phyloP scores from a whole-genome alignment of 2,329 filamentous ascomycete species.

The Arachnomyces sp. region DNA sequence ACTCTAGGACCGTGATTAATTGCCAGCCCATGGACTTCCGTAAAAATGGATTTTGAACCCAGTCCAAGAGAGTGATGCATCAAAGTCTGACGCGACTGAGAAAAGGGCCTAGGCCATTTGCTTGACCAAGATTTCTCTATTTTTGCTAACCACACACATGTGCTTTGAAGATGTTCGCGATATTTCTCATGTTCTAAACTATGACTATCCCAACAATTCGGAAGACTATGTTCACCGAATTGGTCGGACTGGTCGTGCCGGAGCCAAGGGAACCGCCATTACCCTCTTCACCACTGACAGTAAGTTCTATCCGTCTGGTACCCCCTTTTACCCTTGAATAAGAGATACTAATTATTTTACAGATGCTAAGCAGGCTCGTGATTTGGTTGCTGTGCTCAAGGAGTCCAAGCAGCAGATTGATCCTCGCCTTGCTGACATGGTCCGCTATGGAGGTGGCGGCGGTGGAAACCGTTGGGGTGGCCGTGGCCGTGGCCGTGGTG shows the following conservation, averaged over 20 bases:
- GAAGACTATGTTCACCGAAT: conserved; percentile 65
- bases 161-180: conserved; percentile 90
- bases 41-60: conserved; percentile 36
- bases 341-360: conserved; percentile 9
- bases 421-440: conserved; percentile 92
- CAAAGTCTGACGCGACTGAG: conserved; percentile 54
- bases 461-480: conserved; percentile 63
- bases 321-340: not conserved
- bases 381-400: conserved; percentile 83
- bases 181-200: conserved; percentile 99
- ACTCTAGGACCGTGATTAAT: conserved; percentile 56
- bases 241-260: conserved; percentile 63
- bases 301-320: conserved; percentile 55
- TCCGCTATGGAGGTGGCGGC: conserved; percentile 79
- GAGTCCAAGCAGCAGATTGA: conserved; percentile 99
- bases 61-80: conserved; percentile 52
- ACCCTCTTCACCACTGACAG: conserved; percentile 99
- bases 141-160: conserved; percentile 66
- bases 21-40: conserved; percentile 47
- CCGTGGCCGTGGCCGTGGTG: conserved; percentile 59
- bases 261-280: conserved; percentile 90
- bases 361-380: conserved; percentile 94
- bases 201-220: conserved; percentile 96
- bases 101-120: conserved; percentile 45
- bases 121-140: conserved; percentile 45